A percentile compares a stretch with the other conserved stretches of the same genome.
These are phyloP conservation scores for Allomyces javanicus DNA, from an alignment of 192 early-diverging fungal genomes.

Conservation along the genomic window DNA sequence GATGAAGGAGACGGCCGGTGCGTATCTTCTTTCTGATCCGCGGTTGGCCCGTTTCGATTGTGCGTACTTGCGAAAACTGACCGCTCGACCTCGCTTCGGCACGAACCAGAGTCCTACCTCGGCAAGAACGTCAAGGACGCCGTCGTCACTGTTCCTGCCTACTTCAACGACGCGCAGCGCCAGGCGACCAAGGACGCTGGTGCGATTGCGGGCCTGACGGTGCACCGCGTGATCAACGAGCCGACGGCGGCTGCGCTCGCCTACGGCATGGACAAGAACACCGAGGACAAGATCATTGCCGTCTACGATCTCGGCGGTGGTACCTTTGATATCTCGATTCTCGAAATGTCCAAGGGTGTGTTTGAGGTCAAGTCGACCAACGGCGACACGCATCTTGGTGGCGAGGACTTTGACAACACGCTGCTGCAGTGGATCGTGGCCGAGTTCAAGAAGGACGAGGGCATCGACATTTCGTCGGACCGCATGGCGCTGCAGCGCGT, in stretches of 20 bases:
- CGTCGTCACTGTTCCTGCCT: conserved; percentile 94
- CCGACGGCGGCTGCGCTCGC: conserved; percentile 87
- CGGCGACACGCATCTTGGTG: conserved; percentile 76
- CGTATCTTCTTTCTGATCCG: conserved; percentile 13
- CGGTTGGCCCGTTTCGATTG: no score
- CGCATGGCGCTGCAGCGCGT: conserved; percentile 94
- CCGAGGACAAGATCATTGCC: conserved; percentile 70
- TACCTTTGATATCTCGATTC: conserved; percentile 97
- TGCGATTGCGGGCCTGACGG: conserved; percentile 70
- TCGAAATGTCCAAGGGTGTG: conserved; percentile 95
- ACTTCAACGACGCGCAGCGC: conserved; percentile 94
- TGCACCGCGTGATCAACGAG: conserved; percentile 87
- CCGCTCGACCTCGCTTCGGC: no score
- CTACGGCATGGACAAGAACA: conserved; percentile 70
- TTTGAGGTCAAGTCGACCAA: conserved; percentile 98
- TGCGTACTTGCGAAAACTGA: no score
- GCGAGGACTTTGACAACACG: conserved; percentile 52
- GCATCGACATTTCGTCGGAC: conserved; percentile 66
- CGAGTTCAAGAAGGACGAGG: conserved; percentile 81
- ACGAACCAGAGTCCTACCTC: conserved; percentile 30
- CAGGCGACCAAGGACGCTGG: conserved; percentile 94
- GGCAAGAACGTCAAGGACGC: conserved; percentile 72
- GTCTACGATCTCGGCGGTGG: conserved; percentile 97
- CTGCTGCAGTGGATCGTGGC: conserved; percentile 61
- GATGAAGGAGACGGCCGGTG: conserved; percentile 92